Conservation (phyloP, 805 yeast genomes). For the Saturnispora bothae region DNA sequence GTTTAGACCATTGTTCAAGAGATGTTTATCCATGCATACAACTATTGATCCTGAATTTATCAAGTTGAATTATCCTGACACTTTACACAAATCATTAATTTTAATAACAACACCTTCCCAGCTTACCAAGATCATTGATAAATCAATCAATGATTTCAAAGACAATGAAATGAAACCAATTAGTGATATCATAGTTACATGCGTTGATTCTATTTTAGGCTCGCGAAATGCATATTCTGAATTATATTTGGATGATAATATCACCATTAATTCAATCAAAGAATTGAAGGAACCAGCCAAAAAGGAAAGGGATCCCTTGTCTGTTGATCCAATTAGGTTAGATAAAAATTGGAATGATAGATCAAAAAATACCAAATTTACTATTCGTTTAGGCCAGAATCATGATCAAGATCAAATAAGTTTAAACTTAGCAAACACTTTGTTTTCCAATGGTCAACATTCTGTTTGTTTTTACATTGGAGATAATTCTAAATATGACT, state of each 20-base stretch:
- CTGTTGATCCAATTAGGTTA: slow-evolving; percentile 14
- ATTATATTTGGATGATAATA: slow-evolving; percentile 18
- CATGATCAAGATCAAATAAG: background rate
- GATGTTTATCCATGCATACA: slow-evolving; percentile 13
- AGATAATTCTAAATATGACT: slow-evolving; percentile 4
- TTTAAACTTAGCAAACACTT: slow-evolving; percentile 18
- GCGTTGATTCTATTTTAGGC: slow-evolving; percentile 22
- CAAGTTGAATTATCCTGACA: slow-evolving; percentile 6
- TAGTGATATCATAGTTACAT: slow-evolving; percentile 16
- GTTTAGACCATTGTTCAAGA: too few relatives aligned
- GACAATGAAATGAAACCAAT: slow-evolving; percentile 1
- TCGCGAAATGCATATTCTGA: slow-evolving; percentile 21
- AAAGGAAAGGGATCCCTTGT: slow-evolving; percentile 9
- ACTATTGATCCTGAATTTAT: slow-evolving; percentile 15
- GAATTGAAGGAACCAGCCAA: slow-evolving; percentile 8
- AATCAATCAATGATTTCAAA: slow-evolving; percentile 9
- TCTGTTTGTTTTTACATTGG: slow-evolving; percentile 20
- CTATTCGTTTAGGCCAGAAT: slow-evolving; percentile 6
- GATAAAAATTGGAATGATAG: slow-evolving; percentile 17
- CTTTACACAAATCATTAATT: slow-evolving; percentile 16
- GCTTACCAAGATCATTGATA: slow-evolving; percentile 14
- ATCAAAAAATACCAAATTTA: slow-evolving; percentile 5
- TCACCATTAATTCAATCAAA: slow-evolving; percentile 12
- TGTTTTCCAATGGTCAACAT: slow-evolving; percentile 19
- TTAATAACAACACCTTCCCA: slow-evolving; percentile 24